phyloP scores from a whole-genome alignment of 352 stramenopile genomes.

The Pythium grandisporangium region DNA sequence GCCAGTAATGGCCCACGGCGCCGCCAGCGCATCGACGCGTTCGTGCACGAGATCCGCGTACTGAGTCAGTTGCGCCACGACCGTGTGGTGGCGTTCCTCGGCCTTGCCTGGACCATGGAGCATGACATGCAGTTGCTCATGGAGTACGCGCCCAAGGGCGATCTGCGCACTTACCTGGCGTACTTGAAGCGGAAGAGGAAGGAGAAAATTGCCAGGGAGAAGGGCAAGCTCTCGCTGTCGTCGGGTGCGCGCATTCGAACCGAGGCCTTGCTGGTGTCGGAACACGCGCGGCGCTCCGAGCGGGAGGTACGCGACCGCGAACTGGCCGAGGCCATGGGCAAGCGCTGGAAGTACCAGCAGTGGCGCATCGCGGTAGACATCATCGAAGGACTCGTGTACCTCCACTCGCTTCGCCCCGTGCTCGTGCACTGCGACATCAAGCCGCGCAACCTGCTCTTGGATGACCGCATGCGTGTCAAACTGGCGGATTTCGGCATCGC shows the following conservation, averaged over 20 bases:
- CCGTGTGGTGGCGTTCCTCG: slow-evolving; percentile 5
- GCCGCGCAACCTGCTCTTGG: slow-evolving; percentile 26
- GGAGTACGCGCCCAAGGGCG: slow-evolving; percentile 11
- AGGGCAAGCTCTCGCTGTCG: no score
- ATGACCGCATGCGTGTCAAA: slow-evolving; percentile 22
- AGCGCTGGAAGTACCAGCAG: slow-evolving; percentile 31
- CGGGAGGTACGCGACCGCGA: no score
- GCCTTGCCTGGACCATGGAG: slow-evolving; percentile 7
- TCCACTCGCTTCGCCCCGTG: slow-evolving; percentile 28
- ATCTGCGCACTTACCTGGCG: slow-evolving; percentile 2
- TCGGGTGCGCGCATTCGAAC: no score
- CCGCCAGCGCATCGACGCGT: neutral
- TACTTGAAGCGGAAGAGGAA: slow-evolving; percentile 2
- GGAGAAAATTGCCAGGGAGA: no score
- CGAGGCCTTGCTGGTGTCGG: slow-evolving; percentile 13
- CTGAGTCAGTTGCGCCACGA: slow-evolving; percentile 1
- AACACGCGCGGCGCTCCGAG: no score
- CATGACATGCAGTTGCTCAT: slow-evolving; percentile 4
- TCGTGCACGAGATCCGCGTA: slow-evolving; percentile 4
- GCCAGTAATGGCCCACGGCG: no score
- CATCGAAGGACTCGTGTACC: slow-evolving; percentile 33
- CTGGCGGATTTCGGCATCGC: slow-evolving; percentile 34
- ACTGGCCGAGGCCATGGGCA: no score
- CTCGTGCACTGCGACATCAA: slow-evolving; percentile 33
- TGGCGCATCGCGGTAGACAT: slow-evolving; percentile 33